Evolutionary conservation across 2,329 filamentous ascomycete genomes (phyloP).

Genomic region (Aspergillus sp.): DNA sequence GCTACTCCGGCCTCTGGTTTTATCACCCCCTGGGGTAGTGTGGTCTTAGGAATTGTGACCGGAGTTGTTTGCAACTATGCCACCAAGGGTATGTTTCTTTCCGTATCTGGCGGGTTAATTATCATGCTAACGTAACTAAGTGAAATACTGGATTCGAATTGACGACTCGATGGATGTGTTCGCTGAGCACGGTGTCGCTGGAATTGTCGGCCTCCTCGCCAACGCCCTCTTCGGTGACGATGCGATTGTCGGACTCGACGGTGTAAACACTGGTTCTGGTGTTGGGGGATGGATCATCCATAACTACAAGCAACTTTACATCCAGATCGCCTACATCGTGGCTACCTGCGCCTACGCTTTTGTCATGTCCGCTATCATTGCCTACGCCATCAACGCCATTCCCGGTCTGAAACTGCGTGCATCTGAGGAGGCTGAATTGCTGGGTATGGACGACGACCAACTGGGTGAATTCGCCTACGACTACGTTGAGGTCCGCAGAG

Average conservation of each 20-base stretch:
- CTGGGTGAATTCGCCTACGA: slow-evolving; percentile 50
- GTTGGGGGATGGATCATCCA: slow-evolving; percentile 66
- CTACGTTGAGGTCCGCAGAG: slow-evolving; percentile 48
- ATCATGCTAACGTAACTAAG: slow-evolving; percentile 26
- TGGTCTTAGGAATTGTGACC: slow-evolving; percentile 57
- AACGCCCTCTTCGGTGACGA: slow-evolving; percentile 73
- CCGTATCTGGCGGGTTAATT: background rate
- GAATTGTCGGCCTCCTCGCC: slow-evolving; percentile 73
- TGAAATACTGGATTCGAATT: slow-evolving; percentile 71
- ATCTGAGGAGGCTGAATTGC: slow-evolving; percentile 61
- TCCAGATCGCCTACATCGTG: slow-evolving; percentile 65
- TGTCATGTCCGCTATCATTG: slow-evolving; percentile 62
- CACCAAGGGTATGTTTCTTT: slow-evolving; percentile 68
- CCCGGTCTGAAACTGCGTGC: slow-evolving; percentile 67
- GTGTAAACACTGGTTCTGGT: slow-evolving; percentile 46
- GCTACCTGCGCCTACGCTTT: slow-evolving; percentile 65
- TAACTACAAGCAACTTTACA: slow-evolving; percentile 66
- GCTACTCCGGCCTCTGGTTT: slow-evolving; percentile 81
- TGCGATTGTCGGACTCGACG: slow-evolving; percentile 71
- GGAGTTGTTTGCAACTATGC: slow-evolving; percentile 75
- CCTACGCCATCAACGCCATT: slow-evolving; percentile 66
- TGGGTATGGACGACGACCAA: slow-evolving; percentile 55
- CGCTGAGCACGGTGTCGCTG: slow-evolving; percentile 81
- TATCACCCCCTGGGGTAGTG: slow-evolving; percentile 63
- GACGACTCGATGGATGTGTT: slow-evolving; percentile 90